These are phyloP conservation scores for Neonectria coccinea DNA, from an alignment of 2,329 filamentous ascomycete species.

Conservation along the genomic window DNA sequence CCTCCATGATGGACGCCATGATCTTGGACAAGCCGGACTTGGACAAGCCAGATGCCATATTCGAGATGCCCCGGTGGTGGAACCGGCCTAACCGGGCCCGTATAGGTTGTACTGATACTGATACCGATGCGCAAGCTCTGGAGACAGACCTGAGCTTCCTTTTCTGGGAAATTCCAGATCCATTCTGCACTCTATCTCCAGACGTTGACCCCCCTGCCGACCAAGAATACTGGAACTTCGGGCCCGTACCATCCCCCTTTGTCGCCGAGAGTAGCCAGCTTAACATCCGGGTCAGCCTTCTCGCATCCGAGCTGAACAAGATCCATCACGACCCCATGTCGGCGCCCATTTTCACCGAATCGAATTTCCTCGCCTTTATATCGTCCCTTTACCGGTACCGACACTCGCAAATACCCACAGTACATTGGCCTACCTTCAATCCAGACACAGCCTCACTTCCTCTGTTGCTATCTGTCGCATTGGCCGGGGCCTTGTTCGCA, in stretches of 20 bases:
- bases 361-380: conserved; percentile 24
- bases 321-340: neutral
- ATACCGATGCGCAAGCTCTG: neutral
- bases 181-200: neutral
- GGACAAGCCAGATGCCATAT: neutral
- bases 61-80: neutral
- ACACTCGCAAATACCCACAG: conserved; percentile 18
- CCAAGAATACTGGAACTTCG: neutral
- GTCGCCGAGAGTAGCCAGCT: neutral
- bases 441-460: conserved; percentile 23
- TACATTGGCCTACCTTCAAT: conserved; percentile 38
- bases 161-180: conserved; percentile 1
- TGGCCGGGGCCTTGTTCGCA: conserved; percentile 24
- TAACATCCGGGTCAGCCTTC: neutral
- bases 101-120: neutral
- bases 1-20: neutral
- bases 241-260: neutral
- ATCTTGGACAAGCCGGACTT: neutral
- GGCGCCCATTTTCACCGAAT: neutral
- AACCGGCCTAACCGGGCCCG: neutral
- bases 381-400: conserved; percentile 21
- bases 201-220: neutral
- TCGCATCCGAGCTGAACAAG: neutral
- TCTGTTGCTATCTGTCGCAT: conserved; percentile 14
- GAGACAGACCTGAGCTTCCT: neutral